These are phyloP conservation scores for Austroboletus novae-zelandiae DNA, from an alignment of 1,284 basidiomycete species.

Conservation along the genomic window DNA sequence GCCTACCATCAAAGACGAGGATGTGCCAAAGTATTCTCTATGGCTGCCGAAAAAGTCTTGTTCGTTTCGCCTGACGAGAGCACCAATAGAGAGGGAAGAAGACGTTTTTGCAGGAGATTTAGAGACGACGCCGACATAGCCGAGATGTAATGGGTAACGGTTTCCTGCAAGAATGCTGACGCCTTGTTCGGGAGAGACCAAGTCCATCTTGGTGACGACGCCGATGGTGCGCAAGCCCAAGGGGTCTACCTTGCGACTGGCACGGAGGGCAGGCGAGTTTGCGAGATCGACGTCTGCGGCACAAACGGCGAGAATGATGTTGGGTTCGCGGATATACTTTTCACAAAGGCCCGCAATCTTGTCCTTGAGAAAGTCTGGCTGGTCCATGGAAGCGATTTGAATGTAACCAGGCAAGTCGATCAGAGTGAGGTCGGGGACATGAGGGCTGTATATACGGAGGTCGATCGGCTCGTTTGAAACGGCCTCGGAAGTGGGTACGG, in stretches of 20 bases:
- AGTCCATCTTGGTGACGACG: constrained; percentile 99
- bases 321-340: constrained; percentile 96
- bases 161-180: constrained; percentile 84
- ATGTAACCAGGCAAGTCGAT: constrained; percentile 98
- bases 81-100: constrained; percentile 42
- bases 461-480: constrained; percentile 97
- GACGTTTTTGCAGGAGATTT: constrained; percentile 60
- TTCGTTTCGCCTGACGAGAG: constrained; percentile 70
- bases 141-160: constrained; percentile 95
- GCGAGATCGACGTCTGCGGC: constrained; percentile 98
- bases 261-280: constrained; percentile 93
- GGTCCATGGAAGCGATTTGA: constrained; percentile 93
- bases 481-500: constrained; percentile 84
- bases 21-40: constrained; percentile 70
- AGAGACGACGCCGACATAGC: constrained; percentile 97
- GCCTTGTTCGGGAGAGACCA: constrained; percentile 85
- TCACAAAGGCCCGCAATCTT: constrained; percentile 91
- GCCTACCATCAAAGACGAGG: constrained; percentile 79
- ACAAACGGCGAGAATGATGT: constrained; percentile 97
- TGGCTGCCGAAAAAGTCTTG: constrained; percentile 78
- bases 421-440: constrained; percentile 95
- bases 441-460: constrained; percentile 92
- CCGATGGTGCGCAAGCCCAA: constrained; percentile 94
- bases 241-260: constrained; percentile 92
- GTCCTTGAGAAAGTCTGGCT: constrained; percentile 92